Percentiles rank a stretch among this genome's conserved stretches.
phyloP scores from a whole-genome alignment of 2,329 filamentous ascomycete genomes.

The Emergomyces africanus region DNA sequence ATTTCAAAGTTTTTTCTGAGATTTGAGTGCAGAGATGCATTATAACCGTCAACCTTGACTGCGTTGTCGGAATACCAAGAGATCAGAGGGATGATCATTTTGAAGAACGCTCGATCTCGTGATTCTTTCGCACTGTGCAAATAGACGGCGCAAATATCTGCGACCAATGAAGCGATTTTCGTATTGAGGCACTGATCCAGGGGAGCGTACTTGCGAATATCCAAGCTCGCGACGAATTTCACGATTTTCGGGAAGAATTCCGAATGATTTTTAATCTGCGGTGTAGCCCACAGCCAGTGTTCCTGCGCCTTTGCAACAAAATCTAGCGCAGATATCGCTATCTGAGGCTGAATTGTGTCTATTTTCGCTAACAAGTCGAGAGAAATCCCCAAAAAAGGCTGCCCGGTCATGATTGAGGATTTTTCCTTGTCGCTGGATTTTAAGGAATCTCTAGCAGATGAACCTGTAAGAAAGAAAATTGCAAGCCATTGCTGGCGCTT shows the following conservation, averaged over 20 bases:
- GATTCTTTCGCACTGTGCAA: constrained; percentile 73
- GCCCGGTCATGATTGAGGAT: constrained; percentile 37
- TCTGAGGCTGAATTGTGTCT: constrained; percentile 47
- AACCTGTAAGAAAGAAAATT: constrained; percentile 80
- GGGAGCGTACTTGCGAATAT: constrained; percentile 39
- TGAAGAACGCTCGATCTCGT: constrained; percentile 54
- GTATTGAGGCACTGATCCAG: constrained; percentile 45
- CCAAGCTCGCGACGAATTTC: constrained; percentile 51
- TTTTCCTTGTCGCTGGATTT: constrained; percentile 39
- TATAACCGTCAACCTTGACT: constrained; percentile 69
- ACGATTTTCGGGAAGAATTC: constrained; percentile 61
- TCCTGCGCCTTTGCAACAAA: constrained; percentile 85
- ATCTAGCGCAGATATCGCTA: constrained; percentile 64
- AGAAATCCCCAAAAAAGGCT: constrained; percentile 62
- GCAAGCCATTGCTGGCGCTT: constrained; percentile 95
- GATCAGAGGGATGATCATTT: constrained; percentile 59
- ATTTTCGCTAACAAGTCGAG: constrained; percentile 58
- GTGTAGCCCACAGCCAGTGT: constrained; percentile 90
- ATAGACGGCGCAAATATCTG: constrained; percentile 82
- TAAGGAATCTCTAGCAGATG: constrained; percentile 64
- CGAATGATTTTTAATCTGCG: constrained; percentile 60
- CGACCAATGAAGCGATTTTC: constrained; percentile 65
- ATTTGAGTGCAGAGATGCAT: constrained; percentile 72
- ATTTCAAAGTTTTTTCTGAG: constrained; percentile 72
- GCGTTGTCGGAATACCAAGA: constrained; percentile 70